These are phyloP conservation scores for Hydnomerulius pinastri DNA, from an alignment of 768 basidiomycete genomes.

Conservation along the genomic window DNA sequence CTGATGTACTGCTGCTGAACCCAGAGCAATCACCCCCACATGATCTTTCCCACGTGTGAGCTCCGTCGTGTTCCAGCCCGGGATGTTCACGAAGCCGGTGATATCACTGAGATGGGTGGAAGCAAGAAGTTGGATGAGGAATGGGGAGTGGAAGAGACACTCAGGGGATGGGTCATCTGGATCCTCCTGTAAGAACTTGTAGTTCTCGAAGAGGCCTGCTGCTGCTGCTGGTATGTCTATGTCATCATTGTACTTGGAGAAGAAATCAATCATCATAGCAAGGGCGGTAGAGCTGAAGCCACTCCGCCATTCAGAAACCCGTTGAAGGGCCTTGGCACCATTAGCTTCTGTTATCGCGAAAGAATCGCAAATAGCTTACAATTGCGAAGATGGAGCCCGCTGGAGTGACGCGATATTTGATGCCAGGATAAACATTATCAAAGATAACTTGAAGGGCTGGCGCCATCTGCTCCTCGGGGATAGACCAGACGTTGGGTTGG, in stretches of 20 bases:
- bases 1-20: too few species aligned
- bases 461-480: not conserved
- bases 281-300: slow-evolving; percentile 4
- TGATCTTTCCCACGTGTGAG: too few species aligned
- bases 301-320: slow-evolving; percentile 4
- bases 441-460: not conserved
- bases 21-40: too few species aligned
- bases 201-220: not conserved
- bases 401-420: slow-evolving; percentile 1
- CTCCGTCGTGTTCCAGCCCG: too few species aligned
- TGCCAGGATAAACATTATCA: not conserved
- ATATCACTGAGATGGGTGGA: too few species aligned
- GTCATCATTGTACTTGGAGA: not conserved
- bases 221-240: not conserved
- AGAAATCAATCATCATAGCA: slow-evolving; percentile 1
- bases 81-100: too few species aligned
- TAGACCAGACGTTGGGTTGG: not conserved
- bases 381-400: not conserved
- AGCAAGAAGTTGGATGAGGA: too few species aligned
- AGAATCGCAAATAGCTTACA: not conserved
- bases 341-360: not conserved
- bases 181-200: too few species aligned
- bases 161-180: too few species aligned
- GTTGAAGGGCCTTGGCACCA: not conserved
- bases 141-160: too few species aligned